Conservation (phyloP, 2,329 filamentous ascomycete genomes). For the Shiraia bambusicola region DNA sequence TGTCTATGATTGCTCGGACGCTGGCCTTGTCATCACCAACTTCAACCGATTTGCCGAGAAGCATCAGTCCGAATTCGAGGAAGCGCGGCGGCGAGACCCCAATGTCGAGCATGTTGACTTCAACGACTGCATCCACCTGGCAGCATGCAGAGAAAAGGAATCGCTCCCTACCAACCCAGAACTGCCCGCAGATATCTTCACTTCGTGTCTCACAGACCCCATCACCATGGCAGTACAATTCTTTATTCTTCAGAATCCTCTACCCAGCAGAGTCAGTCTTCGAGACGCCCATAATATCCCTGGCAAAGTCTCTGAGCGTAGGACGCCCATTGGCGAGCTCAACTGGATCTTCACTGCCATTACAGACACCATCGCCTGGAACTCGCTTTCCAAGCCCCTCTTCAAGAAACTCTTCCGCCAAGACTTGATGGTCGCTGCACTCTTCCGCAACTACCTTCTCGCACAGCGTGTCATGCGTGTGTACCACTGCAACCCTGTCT, state of each 20-base stretch:
- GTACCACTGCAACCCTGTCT: slow-evolving; percentile 93
- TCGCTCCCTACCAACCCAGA: slow-evolving; percentile 93
- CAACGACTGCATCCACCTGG: slow-evolving; percentile 86
- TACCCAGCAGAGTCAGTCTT: slow-evolving; percentile 67
- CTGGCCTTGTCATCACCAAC: slow-evolving; percentile 91
- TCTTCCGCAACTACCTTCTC: slow-evolving; percentile 94
- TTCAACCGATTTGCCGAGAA: slow-evolving; percentile 94
- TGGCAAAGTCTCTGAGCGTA: slow-evolving; percentile 85
- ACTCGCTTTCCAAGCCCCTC: slow-evolving; percentile 80
- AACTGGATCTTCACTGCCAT: slow-evolving; percentile 99
- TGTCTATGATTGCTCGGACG: slow-evolving; percentile 96
- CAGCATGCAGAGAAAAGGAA: slow-evolving; percentile 86
- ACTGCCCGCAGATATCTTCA: slow-evolving; percentile 92
- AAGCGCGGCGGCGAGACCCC: slow-evolving; percentile 73
- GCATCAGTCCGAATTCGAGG: slow-evolving; percentile 85
- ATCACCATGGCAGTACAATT: slow-evolving; percentile 97
- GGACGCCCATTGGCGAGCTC: slow-evolving; percentile 90
- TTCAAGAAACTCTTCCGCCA: slow-evolving; percentile 98
- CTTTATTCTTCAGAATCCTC: slow-evolving; percentile 90
- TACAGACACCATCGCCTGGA: slow-evolving; percentile 98
- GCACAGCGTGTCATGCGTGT: slow-evolving; percentile 94
- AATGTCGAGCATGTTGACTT: slow-evolving; percentile 65
- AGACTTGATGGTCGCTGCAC: slow-evolving; percentile 96
- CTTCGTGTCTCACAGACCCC: slow-evolving; percentile 90
- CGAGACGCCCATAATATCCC: slow-evolving; percentile 87